Base-by-base conservation (phyloP, 305 asterid species). In the Euphrasia arctica region DNA sequence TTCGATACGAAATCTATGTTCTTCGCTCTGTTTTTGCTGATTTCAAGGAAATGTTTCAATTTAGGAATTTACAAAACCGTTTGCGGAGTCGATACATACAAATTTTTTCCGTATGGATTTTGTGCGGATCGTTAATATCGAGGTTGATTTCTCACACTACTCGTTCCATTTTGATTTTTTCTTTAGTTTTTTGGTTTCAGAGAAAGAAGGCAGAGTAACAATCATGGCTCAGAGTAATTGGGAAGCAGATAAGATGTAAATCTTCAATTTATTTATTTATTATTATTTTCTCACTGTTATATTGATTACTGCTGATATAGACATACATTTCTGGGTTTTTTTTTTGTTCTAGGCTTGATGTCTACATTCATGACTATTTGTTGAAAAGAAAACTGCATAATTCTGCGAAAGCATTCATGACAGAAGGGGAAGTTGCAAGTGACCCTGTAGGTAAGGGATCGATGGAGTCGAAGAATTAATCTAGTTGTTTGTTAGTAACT, bases 201-300 rank as follows among this genome's bases (percentile, higher is more conserved):
- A 36, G 42, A 6, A 36, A 36, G 42, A 4, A 36, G 42, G 1
- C 42, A 36, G 42, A 36, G 43, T 39, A 39, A 9, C 43, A 39
- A 36, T 36, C 13, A 42, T 49, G 99, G 93, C 99, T 25, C 96
- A 86, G 93, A 94, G 95, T 80, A 88, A 86, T 74, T 94, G 99
- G 99, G 99, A 94, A 81, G 99, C 7, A 18, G 41, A 43, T 18
- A 25, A 65, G 13, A 43, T 94, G 99, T 94, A 85, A 66, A 74
- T 57, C 67, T 34, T 60, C 56, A 18, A 3, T 45, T 45, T 45
- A 12, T 43, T 43, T 43, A 43, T 43, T 43, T 43, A 12, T 43
- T 43, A 12, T 32, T 43, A 43, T 43, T 45, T 13, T 45, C 4
- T 45, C 11, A 45, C 51, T 45, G 11, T 45, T 9, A 18, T n/a